Base-by-base conservation (phyloP, 225 moss, liverwort and hornwort species). In the Takakia lepidozioides region DNA sequence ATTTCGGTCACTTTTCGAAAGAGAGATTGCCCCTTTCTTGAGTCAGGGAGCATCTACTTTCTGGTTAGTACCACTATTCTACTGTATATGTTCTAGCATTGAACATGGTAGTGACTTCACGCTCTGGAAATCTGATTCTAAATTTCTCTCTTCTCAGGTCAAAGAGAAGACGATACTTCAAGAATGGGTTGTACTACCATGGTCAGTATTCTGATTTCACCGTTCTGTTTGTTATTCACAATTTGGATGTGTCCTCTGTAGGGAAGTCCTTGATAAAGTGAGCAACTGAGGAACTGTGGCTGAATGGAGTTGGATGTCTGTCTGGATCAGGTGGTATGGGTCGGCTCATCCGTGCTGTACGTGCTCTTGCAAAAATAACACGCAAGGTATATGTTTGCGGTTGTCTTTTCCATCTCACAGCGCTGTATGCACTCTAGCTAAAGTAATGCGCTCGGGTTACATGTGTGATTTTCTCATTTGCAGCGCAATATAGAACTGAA, bases 21-120 rank as follows among this genome's bases (percentile, higher is more conserved):
- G 65, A 51, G 87, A 98, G 38, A 61, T 98, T 18, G 65, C 87
- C 2, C 98, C 98, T 4, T 98, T 98, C 45, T 61, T 98, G 7
- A 98, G 91, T 29, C 98, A 98, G 54, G 98, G 98, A 45, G 98
- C 98, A n/a, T 60, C 81, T 10, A 91, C 91, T 24, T 98, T 98
- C 55, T 98, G 98, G 83, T 74, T 21, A 37, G 13, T 43, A n/a
- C n/a, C n/a, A n/a, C n/a, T n/a, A n/a, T n/a, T n/a, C n/a, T n/a
- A n/a, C n/a, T n/a, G n/a, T n/a, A n/a, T n/a, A n/a, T n/a, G n/a
- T n/a, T n/a, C n/a, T n/a, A n/a, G n/a, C n/a, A n/a, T n/a, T n/a
- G n/a, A n/a, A n/a, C n/a, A n/a, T n/a, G n/a, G n/a, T n/a, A n/a
- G n/a, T n/a, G n/a, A n/a, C n/a, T n/a, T n/a, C n/a, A n/a, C n/a